Evolutionary conservation across 1,284 basidiomycete species (phyloP).

Genomic region (Naganishia sp.): DNA sequence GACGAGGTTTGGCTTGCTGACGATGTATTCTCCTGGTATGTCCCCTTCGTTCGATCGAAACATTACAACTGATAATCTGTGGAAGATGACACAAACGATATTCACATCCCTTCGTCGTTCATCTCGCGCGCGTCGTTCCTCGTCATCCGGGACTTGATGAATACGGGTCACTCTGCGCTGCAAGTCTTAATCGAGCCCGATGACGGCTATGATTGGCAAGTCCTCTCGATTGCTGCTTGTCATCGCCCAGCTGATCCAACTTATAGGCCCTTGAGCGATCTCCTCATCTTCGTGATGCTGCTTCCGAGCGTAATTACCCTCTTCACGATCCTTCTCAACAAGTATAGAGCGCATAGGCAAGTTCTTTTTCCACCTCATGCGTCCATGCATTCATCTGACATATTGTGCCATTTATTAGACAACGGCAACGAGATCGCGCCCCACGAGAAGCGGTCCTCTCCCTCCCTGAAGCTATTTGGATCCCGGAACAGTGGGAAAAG

Average conservation of each 20-base stretch:
- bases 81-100: slow-evolving; percentile 52
- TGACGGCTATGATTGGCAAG: slow-evolving; percentile 50
- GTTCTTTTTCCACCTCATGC: slow-evolving; percentile 21
- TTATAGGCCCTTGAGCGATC: slow-evolving; percentile 46
- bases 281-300: slow-evolving; percentile 50
- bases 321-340: slow-evolving; percentile 47
- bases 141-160: slow-evolving; percentile 49
- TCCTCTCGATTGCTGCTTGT: background rate
- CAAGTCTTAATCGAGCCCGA: slow-evolving; percentile 47
- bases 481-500: slow-evolving; percentile 55
- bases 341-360: slow-evolving; percentile 48
- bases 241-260: background rate
- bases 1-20: slow-evolving; percentile 74
- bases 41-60: slow-evolving; percentile 8
- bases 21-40: slow-evolving; percentile 78
- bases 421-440: slow-evolving; percentile 52
- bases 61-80: background rate
- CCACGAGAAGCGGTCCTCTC: slow-evolving; percentile 51
- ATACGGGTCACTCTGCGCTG: slow-evolving; percentile 36
- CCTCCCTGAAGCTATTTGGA: slow-evolving; percentile 52
- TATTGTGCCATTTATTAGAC: slow-evolving; percentile 35
- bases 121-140: slow-evolving; percentile 55
- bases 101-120: slow-evolving; percentile 56
- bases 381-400: background rate
- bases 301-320: slow-evolving; percentile 51